Conservation (phyloP, 352 stramenopile species). For the Phytopythium boreale region DNA sequence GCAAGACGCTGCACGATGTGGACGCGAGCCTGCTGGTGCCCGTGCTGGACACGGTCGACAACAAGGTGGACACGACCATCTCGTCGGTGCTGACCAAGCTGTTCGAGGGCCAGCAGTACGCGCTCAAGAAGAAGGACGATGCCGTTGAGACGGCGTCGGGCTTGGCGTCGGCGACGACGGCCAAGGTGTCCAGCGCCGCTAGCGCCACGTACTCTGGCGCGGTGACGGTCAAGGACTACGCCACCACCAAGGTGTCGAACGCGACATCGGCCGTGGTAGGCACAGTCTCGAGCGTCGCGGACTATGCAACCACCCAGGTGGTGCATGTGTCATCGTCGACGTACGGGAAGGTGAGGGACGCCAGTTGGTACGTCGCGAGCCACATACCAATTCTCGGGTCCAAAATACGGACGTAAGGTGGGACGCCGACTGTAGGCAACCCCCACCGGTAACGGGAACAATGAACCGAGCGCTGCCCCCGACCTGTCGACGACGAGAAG, state of each 20-base stretch:
- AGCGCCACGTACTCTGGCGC: conserved; percentile 39
- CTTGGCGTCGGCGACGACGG: conserved; percentile 39
- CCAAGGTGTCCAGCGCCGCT: conserved; percentile 38
- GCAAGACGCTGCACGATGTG: conserved; percentile 56
- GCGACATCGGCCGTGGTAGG: conserved; percentile 32
- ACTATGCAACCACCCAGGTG: conserved; percentile 67
- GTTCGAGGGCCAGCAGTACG: conserved; percentile 56
- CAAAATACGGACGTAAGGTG: conserved; percentile 61
- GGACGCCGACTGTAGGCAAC: conserved; percentile 30
- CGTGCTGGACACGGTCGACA: conserved; percentile 51
- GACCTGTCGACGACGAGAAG: conserved; percentile 3
- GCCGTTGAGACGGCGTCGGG: conserved; percentile 34
- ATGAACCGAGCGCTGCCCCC: not conserved
- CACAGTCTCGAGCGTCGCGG: conserved; percentile 45
- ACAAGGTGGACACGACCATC: conserved; percentile 62
- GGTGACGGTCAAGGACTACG: conserved; percentile 61
- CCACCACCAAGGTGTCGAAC: conserved; percentile 36
- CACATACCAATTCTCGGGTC: conserved; percentile 59
- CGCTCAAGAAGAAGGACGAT: conserved; percentile 67
- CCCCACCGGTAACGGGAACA: conserved; percentile 35
- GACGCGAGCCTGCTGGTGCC: conserved; percentile 50
- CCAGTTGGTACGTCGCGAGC: conserved; percentile 49
- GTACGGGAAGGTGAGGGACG: conserved; percentile 48
- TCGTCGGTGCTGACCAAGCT: conserved; percentile 47
- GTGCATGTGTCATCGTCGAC: conserved; percentile 67